These are phyloP conservation scores for Fusarium sp. DNA, from an alignment of 2,329 filamentous ascomycete species.

Conservation along the genomic window DNA sequence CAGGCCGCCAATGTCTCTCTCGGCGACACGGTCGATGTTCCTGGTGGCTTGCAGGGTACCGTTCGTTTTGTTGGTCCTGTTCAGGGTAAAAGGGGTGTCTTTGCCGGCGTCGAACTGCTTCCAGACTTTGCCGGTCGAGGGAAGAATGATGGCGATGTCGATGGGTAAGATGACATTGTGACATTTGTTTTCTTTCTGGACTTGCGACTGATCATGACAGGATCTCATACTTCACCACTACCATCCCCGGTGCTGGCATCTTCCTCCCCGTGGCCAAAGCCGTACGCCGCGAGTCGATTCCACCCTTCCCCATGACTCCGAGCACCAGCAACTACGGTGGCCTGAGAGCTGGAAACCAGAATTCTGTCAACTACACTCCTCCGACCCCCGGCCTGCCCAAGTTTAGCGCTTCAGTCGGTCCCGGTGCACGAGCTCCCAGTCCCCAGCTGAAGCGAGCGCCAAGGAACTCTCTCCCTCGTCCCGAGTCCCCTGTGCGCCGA, in stretches of 20 bases:
- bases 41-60: slow-evolving; percentile 90
- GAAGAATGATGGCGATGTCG: slow-evolving; percentile 96
- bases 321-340: slow-evolving; percentile 70
- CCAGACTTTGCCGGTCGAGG: slow-evolving; percentile 83
- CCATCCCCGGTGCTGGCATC: slow-evolving; percentile 84
- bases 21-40: slow-evolving; percentile 90
- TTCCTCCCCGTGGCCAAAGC: slow-evolving; percentile 91
- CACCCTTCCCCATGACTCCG: slow-evolving; percentile 73
- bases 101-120: slow-evolving; percentile 91
- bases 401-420: slow-evolving; percentile 90
- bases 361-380: slow-evolving; percentile 71
- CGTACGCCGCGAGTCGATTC: slow-evolving; percentile 73
- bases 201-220: slow-evolving; percentile 50
- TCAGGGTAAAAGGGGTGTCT: slow-evolving; percentile 88
- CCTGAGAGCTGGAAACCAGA: slow-evolving; percentile 66
- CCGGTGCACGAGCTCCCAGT: slow-evolving; percentile 74
- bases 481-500: slow-evolving; percentile 85
- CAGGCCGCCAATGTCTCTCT: slow-evolving; percentile 70
- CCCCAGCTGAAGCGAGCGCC: slow-evolving; percentile 75
- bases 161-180: slow-evolving; percentile 72
- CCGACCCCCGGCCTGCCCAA: slow-evolving; percentile 76
- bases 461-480: slow-evolving; percentile 83
- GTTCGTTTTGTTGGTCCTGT: slow-evolving; percentile 91
- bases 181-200: not conserved
- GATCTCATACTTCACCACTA: slow-evolving; percentile 84